Conservation (phyloP, 257 asterid genomes). For the Asclepias syriaca region DNA sequence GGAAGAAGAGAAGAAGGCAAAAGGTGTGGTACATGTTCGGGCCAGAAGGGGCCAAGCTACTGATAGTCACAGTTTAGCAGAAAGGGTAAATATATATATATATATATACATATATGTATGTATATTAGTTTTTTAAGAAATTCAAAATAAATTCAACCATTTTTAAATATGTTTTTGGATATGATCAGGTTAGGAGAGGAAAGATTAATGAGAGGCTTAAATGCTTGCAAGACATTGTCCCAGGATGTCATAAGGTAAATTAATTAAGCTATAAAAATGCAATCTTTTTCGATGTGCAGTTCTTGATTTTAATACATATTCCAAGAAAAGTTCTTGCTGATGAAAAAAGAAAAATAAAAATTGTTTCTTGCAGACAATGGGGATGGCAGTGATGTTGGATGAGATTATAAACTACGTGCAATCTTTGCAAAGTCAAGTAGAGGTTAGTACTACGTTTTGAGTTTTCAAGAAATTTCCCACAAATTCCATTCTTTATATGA, state of each 20-base stretch:
- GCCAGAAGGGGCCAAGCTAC: constrained; percentile 96
- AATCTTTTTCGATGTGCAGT: background rate
- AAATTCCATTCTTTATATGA: background rate
- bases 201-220: constrained; percentile 74
- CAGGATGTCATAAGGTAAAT: constrained; percentile 85
- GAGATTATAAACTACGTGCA: constrained; percentile 84
- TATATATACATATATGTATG: too few species aligned
- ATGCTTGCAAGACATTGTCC: constrained; percentile 88
- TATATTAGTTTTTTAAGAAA: too few species aligned
- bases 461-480: background rate
- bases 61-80: constrained; percentile 94
- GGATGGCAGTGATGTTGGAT: constrained; percentile 95
- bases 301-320: background rate
- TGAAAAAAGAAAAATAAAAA: too few species aligned
- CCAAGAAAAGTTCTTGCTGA: constrained; percentile 1
- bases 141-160: background rate
- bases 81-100: constrained; percentile 40
- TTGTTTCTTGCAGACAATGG: constrained; percentile 67
- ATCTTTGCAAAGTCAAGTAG: constrained; percentile 89
- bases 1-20: constrained; percentile 40
- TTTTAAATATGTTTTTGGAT: background rate
- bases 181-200: constrained; percentile 74
- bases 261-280: background rate
- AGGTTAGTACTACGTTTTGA: constrained; percentile 41
- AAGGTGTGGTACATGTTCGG: constrained; percentile 82